Evolutionary conservation across 768 basidiomycete genomes (phyloP), one percentile per base, ranked within the genome.

Genomic region (Leccinum variicolor): DNA sequence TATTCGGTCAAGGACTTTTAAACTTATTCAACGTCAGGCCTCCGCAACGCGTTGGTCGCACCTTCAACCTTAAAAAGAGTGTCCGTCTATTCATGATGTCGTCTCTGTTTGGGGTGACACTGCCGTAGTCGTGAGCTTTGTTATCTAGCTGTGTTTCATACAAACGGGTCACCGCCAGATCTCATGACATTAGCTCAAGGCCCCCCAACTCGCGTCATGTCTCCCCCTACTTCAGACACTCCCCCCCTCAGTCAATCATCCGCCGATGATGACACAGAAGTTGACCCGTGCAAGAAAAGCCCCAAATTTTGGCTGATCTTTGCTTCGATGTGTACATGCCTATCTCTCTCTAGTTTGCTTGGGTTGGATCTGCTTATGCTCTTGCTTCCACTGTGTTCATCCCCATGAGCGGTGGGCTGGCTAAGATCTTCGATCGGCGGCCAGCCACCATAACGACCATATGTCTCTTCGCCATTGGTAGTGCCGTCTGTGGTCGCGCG

Each of bases 361-460:
- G 81, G 81, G 69, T 82, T 19, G 79, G 74, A 2, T 65, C 73
- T 3, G 76, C 79, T 3, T 84, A 78, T 56, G 68, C 76, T 0
- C 53, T 83, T 4, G 45, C 77, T 1, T 70, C 73, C 0, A 76
- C 79, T 4, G 75, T 77, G 0, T 61, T 77, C 47, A 66, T 81
- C 9, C 79, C 79, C 0, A 59, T 77, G 58, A 69, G 69, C 28
- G 76, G 77, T 4, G 69, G 71, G 11, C 60, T 78, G 0, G 74
- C 76, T 3, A 66, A 77, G 62, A 66, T 74, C 1, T 78, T 81
- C 50, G 79, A 79, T 6, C 69, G 79, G 0, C 63, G 67, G 5
- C 68, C 73, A 3, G 61, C 73, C 14, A 58, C 77, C 21, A 50
- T 80, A 0, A 31, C 54, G 1, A 59, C 71, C 6, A 62, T 79